These are phyloP conservation scores for Candida andamanensis DNA, from an alignment of 805 yeast species.

Conservation along the genomic window DNA sequence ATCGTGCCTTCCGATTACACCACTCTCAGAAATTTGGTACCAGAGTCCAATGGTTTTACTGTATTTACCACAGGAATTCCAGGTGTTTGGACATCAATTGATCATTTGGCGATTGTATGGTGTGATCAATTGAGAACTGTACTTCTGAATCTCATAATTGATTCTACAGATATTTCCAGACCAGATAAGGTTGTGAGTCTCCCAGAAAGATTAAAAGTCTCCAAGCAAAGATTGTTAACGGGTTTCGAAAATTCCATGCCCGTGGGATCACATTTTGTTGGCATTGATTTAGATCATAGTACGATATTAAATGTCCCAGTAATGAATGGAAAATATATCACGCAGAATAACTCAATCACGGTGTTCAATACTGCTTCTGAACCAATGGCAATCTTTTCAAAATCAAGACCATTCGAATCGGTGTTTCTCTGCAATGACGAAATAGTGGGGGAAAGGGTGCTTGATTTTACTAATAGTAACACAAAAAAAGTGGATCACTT, in stretches of 20 bases:
- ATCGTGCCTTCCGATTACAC: constrained; percentile 90
- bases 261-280: too few relatives aligned
- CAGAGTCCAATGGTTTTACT: constrained; percentile 72
- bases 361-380: too few relatives aligned
- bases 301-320: too few relatives aligned
- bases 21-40: constrained; percentile 63
- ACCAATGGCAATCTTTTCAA: too few relatives aligned
- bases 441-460: neutral
- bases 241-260: constrained; percentile 59
- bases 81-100: constrained; percentile 88
- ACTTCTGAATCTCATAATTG: constrained; percentile 55
- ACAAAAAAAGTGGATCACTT: constrained; percentile 2
- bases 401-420: too few relatives aligned
- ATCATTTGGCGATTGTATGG: constrained; percentile 95
- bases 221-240: constrained; percentile 43
- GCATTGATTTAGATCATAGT: too few relatives aligned
- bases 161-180: constrained; percentile 46
- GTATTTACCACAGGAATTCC: constrained; percentile 85
- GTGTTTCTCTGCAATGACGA: constrained; percentile 3
- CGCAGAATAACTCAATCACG: too few relatives aligned
- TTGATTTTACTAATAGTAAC: constrained; percentile 1
- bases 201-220: constrained; percentile 51
- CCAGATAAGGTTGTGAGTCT: constrained; percentile 50
- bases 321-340: too few relatives aligned
- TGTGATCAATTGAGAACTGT: constrained; percentile 77